Evolutionary conservation across 2,329 filamentous ascomycete species (phyloP).

Genomic region (Laburnicola sp.): DNA sequence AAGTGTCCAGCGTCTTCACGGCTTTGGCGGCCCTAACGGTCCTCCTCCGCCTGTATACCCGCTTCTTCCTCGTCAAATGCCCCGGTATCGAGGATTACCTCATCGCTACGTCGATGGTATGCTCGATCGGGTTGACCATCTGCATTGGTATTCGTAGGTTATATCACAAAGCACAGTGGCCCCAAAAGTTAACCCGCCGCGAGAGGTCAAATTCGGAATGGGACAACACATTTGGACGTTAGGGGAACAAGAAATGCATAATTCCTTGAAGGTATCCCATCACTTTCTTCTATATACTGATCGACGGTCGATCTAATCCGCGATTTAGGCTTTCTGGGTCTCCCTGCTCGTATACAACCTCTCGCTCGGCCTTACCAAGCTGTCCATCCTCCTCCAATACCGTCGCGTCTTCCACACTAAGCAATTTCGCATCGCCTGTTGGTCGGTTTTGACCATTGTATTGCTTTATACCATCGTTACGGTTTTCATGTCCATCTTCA

Average conservation of each 20-base stretch:
- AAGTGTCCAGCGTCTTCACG: slow-evolving; percentile 32
- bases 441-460: slow-evolving; percentile 29
- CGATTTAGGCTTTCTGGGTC: slow-evolving; percentile 36
- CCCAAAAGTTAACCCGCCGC: neutral
- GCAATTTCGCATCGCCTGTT: slow-evolving; percentile 30
- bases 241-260: slow-evolving; percentile 15
- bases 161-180: too few species aligned
- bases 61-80: slow-evolving; percentile 34
- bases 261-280: slow-evolving; percentile 28
- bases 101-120: slow-evolving; percentile 29
- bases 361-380: slow-evolving; percentile 38
- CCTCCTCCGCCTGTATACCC: slow-evolving; percentile 34
- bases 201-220: slow-evolving; percentile 38
- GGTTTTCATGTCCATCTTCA: slow-evolving; percentile 37
- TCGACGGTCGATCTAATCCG: slow-evolving; percentile 5
- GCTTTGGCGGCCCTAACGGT: slow-evolving; percentile 27
- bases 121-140: neutral
- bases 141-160: neutral
- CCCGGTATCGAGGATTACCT: slow-evolving; percentile 35
- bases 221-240: slow-evolving; percentile 27
- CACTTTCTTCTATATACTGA: neutral
- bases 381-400: slow-evolving; percentile 40
- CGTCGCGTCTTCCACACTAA: slow-evolving; percentile 34
- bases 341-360: slow-evolving; percentile 39
- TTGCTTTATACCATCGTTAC: slow-evolving; percentile 34